Conservation (phyloP, 148 eudicot species). For the Pouteria glomerata region DNA sequence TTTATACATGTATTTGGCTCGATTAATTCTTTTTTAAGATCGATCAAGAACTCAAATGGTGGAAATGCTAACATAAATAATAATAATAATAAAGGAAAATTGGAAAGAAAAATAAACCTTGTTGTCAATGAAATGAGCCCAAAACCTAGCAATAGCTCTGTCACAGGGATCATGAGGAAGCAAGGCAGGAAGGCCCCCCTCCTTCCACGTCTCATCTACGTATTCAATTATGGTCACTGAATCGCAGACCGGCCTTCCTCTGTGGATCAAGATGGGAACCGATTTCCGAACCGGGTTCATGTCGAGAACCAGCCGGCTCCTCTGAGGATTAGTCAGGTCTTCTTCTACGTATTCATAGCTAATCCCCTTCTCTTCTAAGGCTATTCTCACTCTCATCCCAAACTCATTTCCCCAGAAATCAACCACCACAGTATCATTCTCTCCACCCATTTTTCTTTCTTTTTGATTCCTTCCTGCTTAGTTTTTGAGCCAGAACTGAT, state of each 20-base stretch:
- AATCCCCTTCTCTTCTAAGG: background rate
- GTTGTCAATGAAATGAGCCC: conserved; percentile 7
- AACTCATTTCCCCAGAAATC: background rate
- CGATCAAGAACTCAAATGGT: no score
- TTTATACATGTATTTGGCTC: no score
- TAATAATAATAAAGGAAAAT: no score
- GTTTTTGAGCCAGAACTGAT: no score
- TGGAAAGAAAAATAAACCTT: background rate
- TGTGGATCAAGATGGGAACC: conserved; percentile 4
- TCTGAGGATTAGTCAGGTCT: background rate
- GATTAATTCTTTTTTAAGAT: no score
- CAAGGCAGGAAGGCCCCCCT: background rate
- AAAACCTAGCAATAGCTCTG: background rate
- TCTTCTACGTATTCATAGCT: background rate
- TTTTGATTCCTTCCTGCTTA: no score
- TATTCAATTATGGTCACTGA: background rate
- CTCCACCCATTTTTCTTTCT: no score
- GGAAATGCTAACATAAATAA: no score
- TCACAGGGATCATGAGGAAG: background rate
- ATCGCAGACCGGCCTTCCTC: background rate
- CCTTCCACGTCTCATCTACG: background rate
- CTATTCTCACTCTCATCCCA: background rate
- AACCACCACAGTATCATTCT: no score
- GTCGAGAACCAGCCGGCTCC: conserved; percentile 1
- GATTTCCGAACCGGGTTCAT: conserved; percentile 2